These are phyloP conservation scores for Sporisorium scitamineum DNA, from an alignment of 1,284 basidiomycete species.

Conservation along the genomic window DNA sequence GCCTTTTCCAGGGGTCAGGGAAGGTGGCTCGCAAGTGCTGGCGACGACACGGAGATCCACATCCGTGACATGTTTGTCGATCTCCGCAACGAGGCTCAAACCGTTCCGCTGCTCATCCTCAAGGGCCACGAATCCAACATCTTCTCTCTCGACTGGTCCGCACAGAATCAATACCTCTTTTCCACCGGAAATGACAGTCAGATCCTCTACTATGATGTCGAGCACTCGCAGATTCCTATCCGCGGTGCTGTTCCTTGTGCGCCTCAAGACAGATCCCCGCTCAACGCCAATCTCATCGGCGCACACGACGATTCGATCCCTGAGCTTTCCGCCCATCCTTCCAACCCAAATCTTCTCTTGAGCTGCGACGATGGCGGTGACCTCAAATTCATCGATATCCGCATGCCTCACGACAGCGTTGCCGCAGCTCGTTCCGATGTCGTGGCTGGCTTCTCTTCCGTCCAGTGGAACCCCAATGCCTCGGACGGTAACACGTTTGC, in stretches of 20 bases:
- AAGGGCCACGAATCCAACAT: constrained; percentile 45
- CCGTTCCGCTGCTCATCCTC: constrained; percentile 21
- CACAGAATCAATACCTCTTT: constrained; percentile 39
- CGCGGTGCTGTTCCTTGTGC: not conserved
- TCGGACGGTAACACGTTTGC: constrained; percentile 50
- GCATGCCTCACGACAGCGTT: constrained; percentile 20
- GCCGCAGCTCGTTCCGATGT: constrained; percentile 19
- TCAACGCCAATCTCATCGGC: constrained; percentile 20
- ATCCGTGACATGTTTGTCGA: constrained; percentile 34
- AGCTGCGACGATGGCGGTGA: constrained; percentile 40
- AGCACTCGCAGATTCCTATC: constrained; percentile 32
- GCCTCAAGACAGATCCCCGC: constrained; percentile 7
- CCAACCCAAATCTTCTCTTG: constrained; percentile 32
- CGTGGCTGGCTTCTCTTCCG: constrained; percentile 31
- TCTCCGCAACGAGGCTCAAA: not conserved
- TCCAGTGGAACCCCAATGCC: constrained; percentile 37
- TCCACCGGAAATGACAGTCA: constrained; percentile 40
- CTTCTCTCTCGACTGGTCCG: constrained; percentile 45
- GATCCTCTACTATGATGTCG: constrained; percentile 42
- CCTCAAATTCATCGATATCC: constrained; percentile 36
- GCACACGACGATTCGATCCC: constrained; percentile 37
- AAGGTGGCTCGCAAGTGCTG: constrained; percentile 36
- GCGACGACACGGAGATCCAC: constrained; percentile 40
- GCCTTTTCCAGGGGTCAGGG: constrained; percentile 40
- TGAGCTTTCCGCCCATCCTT: constrained; percentile 32